Evolutionary conservation across 1,139 yeast species (phyloP), one percentile per base, ranked within the genome.

Genomic region (Fermentozyma sake): DNA sequence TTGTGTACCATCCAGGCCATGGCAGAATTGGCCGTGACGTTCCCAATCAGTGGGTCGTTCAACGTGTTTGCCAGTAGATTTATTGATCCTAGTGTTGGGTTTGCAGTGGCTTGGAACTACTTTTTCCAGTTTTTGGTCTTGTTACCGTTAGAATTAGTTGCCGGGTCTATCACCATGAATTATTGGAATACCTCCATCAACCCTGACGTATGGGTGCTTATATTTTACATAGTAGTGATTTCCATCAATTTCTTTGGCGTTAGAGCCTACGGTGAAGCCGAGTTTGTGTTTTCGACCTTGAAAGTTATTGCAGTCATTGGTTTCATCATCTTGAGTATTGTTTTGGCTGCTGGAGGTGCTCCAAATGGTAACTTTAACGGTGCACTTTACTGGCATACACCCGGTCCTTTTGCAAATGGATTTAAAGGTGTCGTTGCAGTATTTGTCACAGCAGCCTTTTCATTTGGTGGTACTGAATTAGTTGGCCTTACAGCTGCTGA

Each of bases 391-490:
- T 57, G 59, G 58, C 52, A 54, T 35, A 28, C 51, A 16, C 62
- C 62, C 1, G 60, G 61, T 7, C 48, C 60, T 1, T 57, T 55
- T 38, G 56, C 60, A 19, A 44, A 57, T 37, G 69, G 70, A 1
- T 64, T 64, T 42, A 61, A 64, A 39, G 71, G 71, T 16, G 58
- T 70, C 15, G 62, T 68, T 33, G 57, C 73, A 2, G 75, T 69
- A 5, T 68, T 70, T 37, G 69, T 69, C 27, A 66, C 72, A 15
- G 79, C 79, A 17, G 78, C 78, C 1, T 73, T 72, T 47, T 68
- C 77, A 16, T 73, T 66, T 41, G 72, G 73, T 12, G 81, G 81
- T 29, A 58, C 62, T 12, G 69, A 63, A 35, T 52, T 62, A 23
- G 63, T 60, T 16, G 65, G 67, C 3, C 54, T 61, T 11, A 60